These are phyloP conservation scores for Limonium bicolor DNA, from an alignment of 148 eudicot genomes.

Conservation along the genomic window DNA sequence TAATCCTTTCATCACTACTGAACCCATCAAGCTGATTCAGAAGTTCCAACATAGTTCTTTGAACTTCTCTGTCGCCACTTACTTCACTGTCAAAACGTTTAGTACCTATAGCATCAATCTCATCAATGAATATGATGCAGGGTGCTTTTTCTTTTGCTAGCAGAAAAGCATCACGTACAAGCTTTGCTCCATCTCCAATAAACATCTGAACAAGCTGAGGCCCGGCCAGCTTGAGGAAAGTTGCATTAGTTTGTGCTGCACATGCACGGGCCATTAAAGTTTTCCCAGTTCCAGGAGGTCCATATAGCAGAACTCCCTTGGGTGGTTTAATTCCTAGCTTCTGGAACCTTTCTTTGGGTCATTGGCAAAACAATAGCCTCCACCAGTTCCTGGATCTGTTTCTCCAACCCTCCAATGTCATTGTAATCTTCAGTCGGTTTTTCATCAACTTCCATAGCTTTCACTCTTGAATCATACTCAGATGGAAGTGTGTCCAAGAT, in stretches of 20 bases:
- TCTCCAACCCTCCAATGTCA: slow-evolving; percentile 90
- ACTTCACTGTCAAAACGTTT: slow-evolving; percentile 96
- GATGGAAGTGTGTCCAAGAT: slow-evolving; percentile 85
- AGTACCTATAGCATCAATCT: slow-evolving; percentile 96
- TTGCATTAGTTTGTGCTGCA: slow-evolving; percentile 98
- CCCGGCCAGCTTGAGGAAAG: slow-evolving; percentile 85
- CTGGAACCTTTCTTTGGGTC: slow-evolving; percentile 88
- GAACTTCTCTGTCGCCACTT: slow-evolving; percentile 93
- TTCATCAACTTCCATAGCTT: slow-evolving; percentile 98
- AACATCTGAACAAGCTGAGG: slow-evolving; percentile 99
- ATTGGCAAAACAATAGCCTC: slow-evolving; percentile 94
- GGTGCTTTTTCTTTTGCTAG: slow-evolving; percentile 94
- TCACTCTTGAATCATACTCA: slow-evolving; percentile 86
- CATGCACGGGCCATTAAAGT: slow-evolving; percentile 96
- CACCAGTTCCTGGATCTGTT: slow-evolving; percentile 92
- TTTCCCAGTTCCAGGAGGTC: slow-evolving; percentile 95
- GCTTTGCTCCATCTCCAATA: slow-evolving; percentile 92
- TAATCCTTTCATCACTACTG: slow-evolving; percentile 84
- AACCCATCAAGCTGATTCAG: slow-evolving; percentile 94
- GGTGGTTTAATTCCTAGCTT: slow-evolving; percentile 84
- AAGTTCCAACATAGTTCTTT: slow-evolving; percentile 80
- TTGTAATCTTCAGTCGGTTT: slow-evolving; percentile 96
- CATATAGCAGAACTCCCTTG: slow-evolving; percentile 85
- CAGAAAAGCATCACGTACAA: slow-evolving; percentile 91
- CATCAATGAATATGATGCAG: slow-evolving; percentile 87